Evolutionary conservation across 306 rosid genomes (phyloP).

Genomic region (Trichosanthes cucumerina): DNA sequence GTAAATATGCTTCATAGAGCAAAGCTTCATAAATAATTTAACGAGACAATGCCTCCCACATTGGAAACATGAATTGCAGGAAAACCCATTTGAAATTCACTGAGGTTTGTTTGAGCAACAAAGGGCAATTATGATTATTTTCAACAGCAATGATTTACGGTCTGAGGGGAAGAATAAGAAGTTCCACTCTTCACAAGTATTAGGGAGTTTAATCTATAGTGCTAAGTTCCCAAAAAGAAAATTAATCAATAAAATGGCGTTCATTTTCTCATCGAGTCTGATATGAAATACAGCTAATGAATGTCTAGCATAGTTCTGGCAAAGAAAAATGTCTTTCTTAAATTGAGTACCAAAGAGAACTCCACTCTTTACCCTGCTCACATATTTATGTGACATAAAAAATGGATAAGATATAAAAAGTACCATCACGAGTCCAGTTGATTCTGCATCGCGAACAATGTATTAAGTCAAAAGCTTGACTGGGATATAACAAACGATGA

Average conservation of each 20-base stretch:
- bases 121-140: not conserved
- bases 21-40: not conserved
- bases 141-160: not conserved
- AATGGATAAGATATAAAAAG: constrained; percentile 4
- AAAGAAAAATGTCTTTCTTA: not conserved
- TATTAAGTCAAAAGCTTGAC: constrained; percentile 89
- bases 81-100: not conserved
- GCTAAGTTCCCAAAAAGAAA: not conserved
- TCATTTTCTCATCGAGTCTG: not conserved
- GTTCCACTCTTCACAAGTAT: not conserved
- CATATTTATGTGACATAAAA: not conserved
- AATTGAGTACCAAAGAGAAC: not conserved
- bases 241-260: not conserved
- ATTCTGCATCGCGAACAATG: constrained; percentile 86
- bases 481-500: constrained; percentile 57
- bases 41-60: not conserved
- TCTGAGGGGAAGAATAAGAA: not conserved
- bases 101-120: not conserved
- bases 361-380: not conserved
- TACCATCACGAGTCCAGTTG: constrained; percentile 89
- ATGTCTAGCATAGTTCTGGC: not conserved
- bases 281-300: not conserved
- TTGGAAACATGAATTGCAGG: not conserved
- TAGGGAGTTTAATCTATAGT: not conserved
- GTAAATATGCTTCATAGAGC: not conserved